Evolutionary conservation across 2,329 filamentous ascomycete species (phyloP).

Genomic region (Pseudogymnoascus sp.): DNA sequence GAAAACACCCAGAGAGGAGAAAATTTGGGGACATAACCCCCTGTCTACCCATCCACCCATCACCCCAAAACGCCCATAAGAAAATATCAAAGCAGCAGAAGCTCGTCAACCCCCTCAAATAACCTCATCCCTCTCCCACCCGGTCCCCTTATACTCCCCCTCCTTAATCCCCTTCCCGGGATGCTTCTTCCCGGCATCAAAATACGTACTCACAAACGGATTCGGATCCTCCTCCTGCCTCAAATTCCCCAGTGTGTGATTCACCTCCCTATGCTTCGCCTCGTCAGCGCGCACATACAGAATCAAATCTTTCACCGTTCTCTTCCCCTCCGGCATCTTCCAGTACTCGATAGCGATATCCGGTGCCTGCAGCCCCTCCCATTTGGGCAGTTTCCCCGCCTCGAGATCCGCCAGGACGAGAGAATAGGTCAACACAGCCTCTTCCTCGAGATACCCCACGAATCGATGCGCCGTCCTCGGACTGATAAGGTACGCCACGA

Average conservation of each 20-base stretch:
- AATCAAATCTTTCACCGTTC: constrained; percentile 78
- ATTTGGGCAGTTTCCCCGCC: constrained; percentile 71
- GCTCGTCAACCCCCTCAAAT: constrained; percentile 36
- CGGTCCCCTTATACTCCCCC: constrained; percentile 50
- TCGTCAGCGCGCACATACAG: constrained; percentile 87
- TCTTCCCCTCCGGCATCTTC: constrained; percentile 79
- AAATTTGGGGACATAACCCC: not conserved
- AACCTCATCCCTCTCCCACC: constrained; percentile 79
- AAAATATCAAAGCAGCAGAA: not conserved
- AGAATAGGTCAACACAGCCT: constrained; percentile 93
- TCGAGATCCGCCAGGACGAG: constrained; percentile 83
- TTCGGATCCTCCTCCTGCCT: constrained; percentile 83
- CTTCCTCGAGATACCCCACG: constrained; percentile 94
- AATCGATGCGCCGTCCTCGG: constrained; percentile 89
- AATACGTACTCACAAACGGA: constrained; percentile 80
- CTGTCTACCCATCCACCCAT: not conserved
- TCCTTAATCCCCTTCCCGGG: constrained; percentile 61
- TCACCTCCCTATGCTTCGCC: constrained; percentile 85
- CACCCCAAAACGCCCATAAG: not conserved
- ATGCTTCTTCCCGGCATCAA: constrained; percentile 57
- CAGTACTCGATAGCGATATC: constrained; percentile 89
- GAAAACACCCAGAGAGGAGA: not conserved
- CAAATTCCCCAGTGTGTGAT: constrained; percentile 88
- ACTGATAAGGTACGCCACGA: constrained; percentile 78
- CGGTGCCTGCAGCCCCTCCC: constrained; percentile 71